Evolutionary conservation across 1,284 basidiomycete species (phyloP), one percentile per base, ranked within the genome.

Genomic region (Termitomyces sp.): DNA sequence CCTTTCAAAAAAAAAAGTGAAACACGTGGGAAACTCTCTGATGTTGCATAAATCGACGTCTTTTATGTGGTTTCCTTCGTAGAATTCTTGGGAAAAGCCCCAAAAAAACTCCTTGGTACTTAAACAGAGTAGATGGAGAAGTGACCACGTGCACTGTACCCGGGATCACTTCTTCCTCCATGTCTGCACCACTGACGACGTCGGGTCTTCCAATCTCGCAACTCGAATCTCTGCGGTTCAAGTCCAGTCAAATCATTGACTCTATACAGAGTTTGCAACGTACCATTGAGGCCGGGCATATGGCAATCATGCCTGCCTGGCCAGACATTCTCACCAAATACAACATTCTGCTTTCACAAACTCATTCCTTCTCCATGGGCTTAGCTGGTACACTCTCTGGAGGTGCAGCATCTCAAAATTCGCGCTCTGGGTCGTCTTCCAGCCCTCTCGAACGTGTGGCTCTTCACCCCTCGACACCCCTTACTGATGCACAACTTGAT

Each of bases 281-380:
- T 41, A 84, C 79, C 3, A 72, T 91, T 58, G 84, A 89, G 58
- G 74, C 71, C 2, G 76, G 78, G 7, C 76, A 81, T 42, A 76
- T 75, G 47, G 66, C 65, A 36, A 71, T 69, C 13, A 87, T 90
- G 81, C 83, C 83, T 2, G 69, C 86, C 8, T 91, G 90, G 90
- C 89, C 88, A 0, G 89, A 91, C 63, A 81, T 92, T 49, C 75
- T 91, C 49, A 83, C 86, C 17, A 90, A 90, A 72, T 92, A 91
- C 78, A 90, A 84, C 61, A 76, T 89, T 55, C 76, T 92, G 28
- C 78, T 92, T 51, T 88, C 87, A 0, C 89, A 91, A 62, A 88
- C 86, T 0, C 86, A 88, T 64, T 85, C 77, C 61, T 81, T 91
- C 61, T 84, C 82, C 39, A 80, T 75, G 50, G 55, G 61, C 15